These are phyloP conservation scores for Annulohypoxylon nitens DNA, from an alignment of 495 filamentous ascomycete genomes.

Conservation along the genomic window DNA sequence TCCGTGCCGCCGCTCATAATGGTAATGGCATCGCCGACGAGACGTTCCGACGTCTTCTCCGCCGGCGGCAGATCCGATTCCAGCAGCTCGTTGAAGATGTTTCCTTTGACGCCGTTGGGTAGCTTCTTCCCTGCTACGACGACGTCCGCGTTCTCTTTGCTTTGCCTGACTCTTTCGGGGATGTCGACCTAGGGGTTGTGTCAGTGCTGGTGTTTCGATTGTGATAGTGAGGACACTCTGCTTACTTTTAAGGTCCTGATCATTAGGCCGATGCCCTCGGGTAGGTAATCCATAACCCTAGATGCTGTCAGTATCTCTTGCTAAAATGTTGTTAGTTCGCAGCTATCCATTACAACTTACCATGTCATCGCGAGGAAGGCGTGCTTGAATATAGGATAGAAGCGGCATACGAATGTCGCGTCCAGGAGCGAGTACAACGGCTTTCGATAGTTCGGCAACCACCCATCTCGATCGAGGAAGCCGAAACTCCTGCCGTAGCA, in stretches of 20 bases:
- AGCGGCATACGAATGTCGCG: conserved; percentile 25
- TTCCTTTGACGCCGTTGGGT: conserved; percentile 1
- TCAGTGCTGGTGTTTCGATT: not conserved
- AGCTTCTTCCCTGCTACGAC: conserved; percentile 4
- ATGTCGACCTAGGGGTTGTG: conserved; percentile 23
- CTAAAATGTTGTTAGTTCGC: not conserved
- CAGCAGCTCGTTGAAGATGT: conserved; percentile 24
- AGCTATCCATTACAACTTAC: conserved; percentile 3
- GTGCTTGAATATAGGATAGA: conserved; percentile 36
- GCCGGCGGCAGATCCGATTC: conserved; percentile 9
- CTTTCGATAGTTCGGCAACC: conserved; percentile 41
- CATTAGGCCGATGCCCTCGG: conserved; percentile 9
- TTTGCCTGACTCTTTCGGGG: conserved; percentile 20
- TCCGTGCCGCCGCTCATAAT: conserved; percentile 64
- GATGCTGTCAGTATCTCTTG: not conserved
- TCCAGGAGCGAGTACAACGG: conserved; percentile 23
- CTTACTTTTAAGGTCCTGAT: conserved; percentile 32
- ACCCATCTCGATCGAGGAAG: conserved; percentile 32
- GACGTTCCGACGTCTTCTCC: conserved; percentile 5
- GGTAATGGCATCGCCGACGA: conserved; percentile 56
- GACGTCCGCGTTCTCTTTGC: conserved; percentile 6
- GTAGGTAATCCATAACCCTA: conserved; percentile 28
- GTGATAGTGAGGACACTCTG: not conserved
- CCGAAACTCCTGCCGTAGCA: conserved; percentile 45
- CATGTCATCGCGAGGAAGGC: not conserved